Percentiles rank a stretch among this genome's conserved stretches.
phyloP scores from a whole-genome alignment of 352 stramenopile species.

The Phytopythium mirpurense region DNA sequence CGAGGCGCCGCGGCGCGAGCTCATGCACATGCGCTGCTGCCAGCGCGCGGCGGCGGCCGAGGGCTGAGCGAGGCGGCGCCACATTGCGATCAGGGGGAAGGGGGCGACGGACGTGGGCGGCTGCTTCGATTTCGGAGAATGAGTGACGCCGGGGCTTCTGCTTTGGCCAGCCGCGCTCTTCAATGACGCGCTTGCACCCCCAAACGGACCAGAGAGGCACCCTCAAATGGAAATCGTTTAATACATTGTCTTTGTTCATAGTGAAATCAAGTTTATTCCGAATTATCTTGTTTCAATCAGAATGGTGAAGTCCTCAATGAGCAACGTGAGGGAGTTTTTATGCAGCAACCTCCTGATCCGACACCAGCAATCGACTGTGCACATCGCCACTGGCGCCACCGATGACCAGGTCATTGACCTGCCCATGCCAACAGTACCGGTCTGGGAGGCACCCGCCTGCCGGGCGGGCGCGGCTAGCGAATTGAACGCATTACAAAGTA shows the following conservation, averaged over 20 bases:
- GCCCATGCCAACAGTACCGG: no score
- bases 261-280: not conserved
- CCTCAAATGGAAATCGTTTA: conserved; percentile 2
- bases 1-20: conserved; percentile 27
- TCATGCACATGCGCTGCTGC: conserved; percentile 14
- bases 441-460: no score
- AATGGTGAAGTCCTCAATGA: conserved; percentile 5
- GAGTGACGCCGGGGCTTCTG: conserved; percentile 8
- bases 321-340: conserved; percentile 13
- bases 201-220: not conserved
- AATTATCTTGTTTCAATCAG: conserved; percentile 1
- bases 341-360: not conserved
- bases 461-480: no score
- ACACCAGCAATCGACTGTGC: not conserved
- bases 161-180: conserved; percentile 5
- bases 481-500: no score
- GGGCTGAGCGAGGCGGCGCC: conserved; percentile 17
- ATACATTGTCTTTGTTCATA: not conserved
- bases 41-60: conserved; percentile 2
- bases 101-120: conserved; percentile 2
- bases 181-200: conserved; percentile 1
- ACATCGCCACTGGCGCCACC: not conserved
- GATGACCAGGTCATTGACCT: no score
- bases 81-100: conserved; percentile 11
- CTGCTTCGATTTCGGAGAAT: conserved; percentile 22